Evolutionary conservation across 2,329 filamentous ascomycete genomes (phyloP).

Genomic region (Alternaria longipes): DNA sequence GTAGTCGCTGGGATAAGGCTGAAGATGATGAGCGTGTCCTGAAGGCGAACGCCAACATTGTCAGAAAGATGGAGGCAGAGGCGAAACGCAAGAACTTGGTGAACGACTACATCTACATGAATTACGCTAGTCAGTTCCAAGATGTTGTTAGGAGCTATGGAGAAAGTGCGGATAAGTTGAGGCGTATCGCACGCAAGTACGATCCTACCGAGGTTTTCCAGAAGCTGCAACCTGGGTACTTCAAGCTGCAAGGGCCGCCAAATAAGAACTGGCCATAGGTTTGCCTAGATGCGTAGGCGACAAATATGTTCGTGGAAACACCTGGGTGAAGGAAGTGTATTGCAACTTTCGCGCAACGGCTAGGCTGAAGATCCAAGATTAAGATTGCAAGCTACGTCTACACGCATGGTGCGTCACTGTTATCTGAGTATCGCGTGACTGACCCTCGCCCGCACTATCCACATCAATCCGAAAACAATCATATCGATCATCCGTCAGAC

Average conservation of each 20-base stretch:
- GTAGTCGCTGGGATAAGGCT: conserved; percentile 20
- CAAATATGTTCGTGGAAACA: neutral
- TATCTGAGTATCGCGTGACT: neutral
- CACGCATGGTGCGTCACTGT: rapidly evolving
- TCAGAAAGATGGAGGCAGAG: conserved; percentile 19
- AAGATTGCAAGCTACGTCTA: too few species aligned
- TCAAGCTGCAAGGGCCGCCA: conserved; percentile 12
- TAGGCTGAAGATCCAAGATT: neutral
- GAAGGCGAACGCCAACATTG: conserved; percentile 18
- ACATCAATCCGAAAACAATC: neutral
- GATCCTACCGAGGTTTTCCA: conserved; percentile 22
- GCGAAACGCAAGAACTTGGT: conserved; percentile 13
- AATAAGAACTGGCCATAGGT: conserved; percentile 4
- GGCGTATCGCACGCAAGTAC: conserved; percentile 12
- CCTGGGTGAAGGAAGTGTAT: too few species aligned
- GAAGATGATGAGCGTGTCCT: conserved; percentile 29
- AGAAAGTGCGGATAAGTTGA: conserved; percentile 24
- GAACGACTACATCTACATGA: conserved; percentile 50
- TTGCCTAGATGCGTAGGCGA: too few species aligned
- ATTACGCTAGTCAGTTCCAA: conserved; percentile 56
- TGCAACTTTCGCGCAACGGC: neutral
- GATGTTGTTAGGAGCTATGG: conserved; percentile 56
- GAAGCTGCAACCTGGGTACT: conserved; percentile 19
- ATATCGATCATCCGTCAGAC: too few species aligned
- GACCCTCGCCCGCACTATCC: neutral